Conservation (phyloP, 805 yeast genomes). For the Candida ulmi region DNA sequence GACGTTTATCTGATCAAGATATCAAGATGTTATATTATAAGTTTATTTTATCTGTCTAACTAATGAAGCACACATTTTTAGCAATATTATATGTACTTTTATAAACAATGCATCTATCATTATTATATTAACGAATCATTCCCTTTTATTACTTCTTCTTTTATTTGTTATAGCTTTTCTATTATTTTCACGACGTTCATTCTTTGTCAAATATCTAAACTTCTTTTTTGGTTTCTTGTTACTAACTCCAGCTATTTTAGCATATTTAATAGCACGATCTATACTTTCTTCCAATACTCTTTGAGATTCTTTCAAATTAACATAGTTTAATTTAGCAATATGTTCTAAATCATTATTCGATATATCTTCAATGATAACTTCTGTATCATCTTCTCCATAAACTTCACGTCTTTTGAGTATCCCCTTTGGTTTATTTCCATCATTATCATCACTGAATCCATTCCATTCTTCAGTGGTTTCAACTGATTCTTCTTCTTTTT, state of each 20-base stretch:
- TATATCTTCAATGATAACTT: slow-evolving; percentile 44
- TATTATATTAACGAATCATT: neutral
- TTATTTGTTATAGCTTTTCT: slow-evolving; percentile 37
- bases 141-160: slow-evolving; percentile 21
- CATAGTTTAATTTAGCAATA: slow-evolving; percentile 61
- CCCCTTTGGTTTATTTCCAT: slow-evolving; percentile 17
- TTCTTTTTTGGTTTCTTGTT: slow-evolving; percentile 56
- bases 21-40: too few relatives aligned
- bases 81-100: too few relatives aligned
- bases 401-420: slow-evolving; percentile 21
- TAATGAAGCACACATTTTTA: too few relatives aligned
- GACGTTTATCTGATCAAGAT: too few relatives aligned
- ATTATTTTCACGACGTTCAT: slow-evolving; percentile 63
- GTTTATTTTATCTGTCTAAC: too few relatives aligned
- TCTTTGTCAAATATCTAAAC: slow-evolving; percentile 80
- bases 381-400: slow-evolving; percentile 31
- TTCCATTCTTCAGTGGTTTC: slow-evolving; percentile 30
- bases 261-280: slow-evolving; percentile 77
- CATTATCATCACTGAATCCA: slow-evolving; percentile 30
- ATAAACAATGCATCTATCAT: too few relatives aligned
- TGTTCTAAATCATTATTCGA: slow-evolving; percentile 50
- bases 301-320: slow-evolving; percentile 61
- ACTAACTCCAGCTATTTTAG: slow-evolving; percentile 38
- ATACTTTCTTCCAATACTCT: slow-evolving; percentile 71
- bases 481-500: slow-evolving; percentile 7